Base-by-base conservation (phyloP, 1,139 yeast genomes). In the Meyerozyma sp. region DNA sequence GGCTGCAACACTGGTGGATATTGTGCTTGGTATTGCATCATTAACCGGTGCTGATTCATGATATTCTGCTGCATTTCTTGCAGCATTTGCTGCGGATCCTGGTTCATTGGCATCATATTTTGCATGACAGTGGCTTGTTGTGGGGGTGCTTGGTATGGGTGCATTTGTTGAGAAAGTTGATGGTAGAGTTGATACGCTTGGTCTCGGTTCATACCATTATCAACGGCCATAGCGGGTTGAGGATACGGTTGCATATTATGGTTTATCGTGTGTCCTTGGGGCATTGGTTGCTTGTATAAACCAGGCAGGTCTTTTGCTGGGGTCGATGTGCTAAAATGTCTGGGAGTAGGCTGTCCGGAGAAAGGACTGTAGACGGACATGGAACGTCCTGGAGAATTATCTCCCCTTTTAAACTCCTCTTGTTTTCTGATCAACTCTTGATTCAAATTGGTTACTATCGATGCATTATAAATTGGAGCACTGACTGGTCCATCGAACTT, bases 391-490 rank as follows among this genome's bases (percentile, higher is more conserved):
- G 37, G 26, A 9, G 37, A 21, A 21, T 5, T 11, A 11, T 34
- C 37, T 18, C 26, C 26, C 11, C 26, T 36, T 25, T 44, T 45
- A 20, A 46, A 37, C n/a, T 40, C 41, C 28, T 49, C 52, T 39
- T 48, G 53, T 32, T 50, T 52, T 40, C 47, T 49, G 41, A 56
- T 40, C 41, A 54, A 40, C 34, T 47, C 50, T 27, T 50, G 57
- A 35, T 55, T 52, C 30, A 49, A 52, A 37, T 49, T 48, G 8
- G 53, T 49, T 4, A 55, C 55, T 4, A 47, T 36, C n/a, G 42
- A 50, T 25, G 70, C 59, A 49, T 65, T 60, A 45, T 58, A 67
- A 14, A 65, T 57, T 4, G 74, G 74, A 5, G 73, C 73, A 20
- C 69, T 64, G 40, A 59, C 52, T 20, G 72, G 73, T 3, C 71